Conservation (phyloP, 345 rosid species). For the Streptanthus diversifolius region DNA sequence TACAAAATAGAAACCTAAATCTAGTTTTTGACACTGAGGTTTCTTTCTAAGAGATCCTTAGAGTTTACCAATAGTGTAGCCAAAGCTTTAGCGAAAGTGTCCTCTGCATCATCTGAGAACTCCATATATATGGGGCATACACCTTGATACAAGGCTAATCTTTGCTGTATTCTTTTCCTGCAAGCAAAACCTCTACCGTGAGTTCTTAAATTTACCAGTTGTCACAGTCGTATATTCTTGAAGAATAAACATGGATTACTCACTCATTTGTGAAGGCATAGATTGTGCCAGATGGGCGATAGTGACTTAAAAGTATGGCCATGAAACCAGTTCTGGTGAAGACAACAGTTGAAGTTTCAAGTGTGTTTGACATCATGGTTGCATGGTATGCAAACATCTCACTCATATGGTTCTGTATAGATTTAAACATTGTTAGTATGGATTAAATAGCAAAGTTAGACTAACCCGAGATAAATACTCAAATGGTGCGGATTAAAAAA, state of each 20-base stretch:
- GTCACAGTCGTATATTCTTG: neutral
- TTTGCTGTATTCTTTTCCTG: slow-evolving; percentile 84
- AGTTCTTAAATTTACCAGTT: slow-evolving; percentile 8
- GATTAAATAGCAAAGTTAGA: neutral
- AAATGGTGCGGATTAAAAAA: neutral
- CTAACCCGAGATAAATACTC: neutral
- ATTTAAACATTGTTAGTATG: slow-evolving; percentile 19
- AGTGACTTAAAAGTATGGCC: slow-evolving; percentile 91
- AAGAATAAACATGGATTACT: slow-evolving; percentile 30
- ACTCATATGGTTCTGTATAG: slow-evolving; percentile 83
- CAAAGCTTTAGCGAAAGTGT: slow-evolving; percentile 74
- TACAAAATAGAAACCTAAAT: neutral
- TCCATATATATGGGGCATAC: slow-evolving; percentile 89
- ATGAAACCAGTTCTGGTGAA: slow-evolving; percentile 97
- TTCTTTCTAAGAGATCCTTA: neutral
- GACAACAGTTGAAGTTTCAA: slow-evolving; percentile 91
- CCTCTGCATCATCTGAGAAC: slow-evolving; percentile 93
- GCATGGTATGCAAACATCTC: slow-evolving; percentile 99
- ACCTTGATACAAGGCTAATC: slow-evolving; percentile 92
- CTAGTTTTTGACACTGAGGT: neutral
- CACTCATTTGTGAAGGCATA: slow-evolving; percentile 64
- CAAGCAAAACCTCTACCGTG: slow-evolving; percentile 29
- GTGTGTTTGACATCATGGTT: slow-evolving; percentile 99
- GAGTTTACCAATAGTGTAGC: slow-evolving; percentile 58
- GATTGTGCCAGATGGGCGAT: slow-evolving; percentile 95